Evolutionary conservation across 202 grass and related monocot genomes (phyloP), one percentile per base, ranked within the genome.

Genomic region (Carex arenaria): DNA sequence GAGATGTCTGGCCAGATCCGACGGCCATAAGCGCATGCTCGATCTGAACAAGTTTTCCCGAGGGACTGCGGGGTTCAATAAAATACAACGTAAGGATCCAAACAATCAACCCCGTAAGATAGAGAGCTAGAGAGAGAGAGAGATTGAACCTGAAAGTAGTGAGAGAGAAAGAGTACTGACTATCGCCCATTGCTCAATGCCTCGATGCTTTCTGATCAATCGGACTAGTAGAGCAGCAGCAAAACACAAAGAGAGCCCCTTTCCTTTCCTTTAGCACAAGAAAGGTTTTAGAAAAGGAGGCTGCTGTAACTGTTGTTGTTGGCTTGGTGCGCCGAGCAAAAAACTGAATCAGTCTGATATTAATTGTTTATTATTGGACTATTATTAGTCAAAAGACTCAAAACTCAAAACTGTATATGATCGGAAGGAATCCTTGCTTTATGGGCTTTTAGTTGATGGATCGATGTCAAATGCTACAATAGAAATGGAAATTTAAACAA

Each of bases 101-200:
- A 67, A 4, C 28, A 64, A 43, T 68, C 80, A 72, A 78, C 72
- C 70, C 40, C 62, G 61, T 57, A 36, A 17, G 73, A 61, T n/a
- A 14, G 38, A 47, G 45, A 84, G 71, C 22, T 30, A 70, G 43
- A 7, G 53, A 64, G 32, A 47, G 54, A 52, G 12, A 70, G 38
- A 9, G 43, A 67, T 15, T 78, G 23, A 18, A 97, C 92, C 92
- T 94, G 89, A 97, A 97, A 64, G 95, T 97, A 83, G 95, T 97
- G 60, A 94, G 92, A 36, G 92, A 97, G 87, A 94, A 97, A 72
- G 95, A 97, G 82, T 97, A 97, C 69, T 97, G 95, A 85, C 92
- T 93, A 86, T 97, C 95, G 2, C 95, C 92, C 95, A 97, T 97
- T 79, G 69, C 88, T 18, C 13, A 34, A 67, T 75, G 22, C 61